Base-by-base conservation (phyloP, 257 asterid species). In the Solanum lignicaule region DNA sequence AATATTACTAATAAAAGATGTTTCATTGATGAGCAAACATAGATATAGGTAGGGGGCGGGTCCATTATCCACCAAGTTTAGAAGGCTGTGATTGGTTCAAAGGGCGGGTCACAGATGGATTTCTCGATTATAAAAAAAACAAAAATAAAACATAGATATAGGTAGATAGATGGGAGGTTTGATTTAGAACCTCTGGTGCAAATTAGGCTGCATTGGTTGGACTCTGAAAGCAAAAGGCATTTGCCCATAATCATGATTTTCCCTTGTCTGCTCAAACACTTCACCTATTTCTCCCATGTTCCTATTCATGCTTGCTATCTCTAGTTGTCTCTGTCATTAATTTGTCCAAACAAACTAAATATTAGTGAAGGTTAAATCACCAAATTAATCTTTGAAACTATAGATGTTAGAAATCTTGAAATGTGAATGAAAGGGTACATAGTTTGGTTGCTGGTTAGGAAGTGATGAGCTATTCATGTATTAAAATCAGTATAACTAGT, bases 161-260 rank as follows among this genome's bases (percentile, higher is more conserved):
- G 20, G 3, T 11, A 25, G 10, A 43, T 43, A 29, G 36, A 27
- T 46, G 10, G 10, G 36, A 81, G 39, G 39, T 81, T 1, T 81
- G 18, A 74, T 29, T 82, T 48, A 82, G 20, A 82, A 86, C 65
- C 87, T 87, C 39, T 94, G 94, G 87, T 94, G 96, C 48, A 94
- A 91, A 93, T 93, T 92, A 9, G 98, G 98, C 92, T 94, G 98
- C 95, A 93, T 93, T 9, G 98, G 98, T 89, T 94, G 98, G 21
- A 94, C 95, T 0, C 98, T 92, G 66, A 92, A 94, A 86, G 96
- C 90, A 43, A 94, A 93, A 3, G 98, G 94, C 93, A 94, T 90
- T 79, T 91, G 93, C 3, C 92, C 93, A 8, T 92, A 93, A 35
- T 93, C 95, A 74, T 90, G 90, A 55, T 91, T 89, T 2, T 76